These are phyloP conservation scores for Pochonia chlamydosporia DNA, from an alignment of 2,329 filamentous ascomycete genomes.

Conservation along the genomic window DNA sequence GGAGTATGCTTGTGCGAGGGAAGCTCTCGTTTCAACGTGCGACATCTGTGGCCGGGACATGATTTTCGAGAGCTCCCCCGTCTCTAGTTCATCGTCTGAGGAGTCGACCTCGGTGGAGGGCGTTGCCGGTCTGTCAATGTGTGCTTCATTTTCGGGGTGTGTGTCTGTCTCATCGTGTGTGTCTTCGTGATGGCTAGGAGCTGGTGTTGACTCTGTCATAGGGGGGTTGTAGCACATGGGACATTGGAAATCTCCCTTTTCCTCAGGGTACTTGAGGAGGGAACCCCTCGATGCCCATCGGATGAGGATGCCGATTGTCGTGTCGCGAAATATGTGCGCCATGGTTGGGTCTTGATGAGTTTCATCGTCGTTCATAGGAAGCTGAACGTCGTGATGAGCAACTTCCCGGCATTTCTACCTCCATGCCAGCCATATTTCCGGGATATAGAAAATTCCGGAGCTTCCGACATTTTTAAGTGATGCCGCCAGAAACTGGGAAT, in stretches of 20 bases:
- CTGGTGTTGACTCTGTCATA: slow-evolving; percentile 19
- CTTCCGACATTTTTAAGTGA: no score
- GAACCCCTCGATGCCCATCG: slow-evolving; percentile 46
- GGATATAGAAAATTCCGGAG: no score
- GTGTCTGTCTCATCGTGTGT: slow-evolving; percentile 1
- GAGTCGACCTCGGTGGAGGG: no score
- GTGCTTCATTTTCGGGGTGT: no score
- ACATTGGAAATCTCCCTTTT: slow-evolving; percentile 46
- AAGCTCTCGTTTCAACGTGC: no score
- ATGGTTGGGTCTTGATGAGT: no score
- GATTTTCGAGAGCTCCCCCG: background rate
- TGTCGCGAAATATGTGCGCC: slow-evolving; percentile 41
- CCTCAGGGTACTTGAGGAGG: slow-evolving; percentile 54
- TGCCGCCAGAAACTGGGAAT: no score
- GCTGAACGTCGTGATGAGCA: no score
- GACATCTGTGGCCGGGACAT: no score
- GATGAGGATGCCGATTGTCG: slow-evolving; percentile 53
- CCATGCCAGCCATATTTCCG: no score
- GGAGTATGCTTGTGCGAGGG: background rate
- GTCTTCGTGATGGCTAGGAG: slow-evolving; percentile 9
- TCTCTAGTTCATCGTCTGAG: background rate
- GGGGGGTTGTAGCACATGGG: slow-evolving; percentile 33
- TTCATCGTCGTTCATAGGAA: no score
- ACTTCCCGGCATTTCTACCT: no score
- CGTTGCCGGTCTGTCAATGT: background rate